Base-by-base conservation (phyloP, 768 basidiomycete genomes). In the Pholiota molesta region DNA sequence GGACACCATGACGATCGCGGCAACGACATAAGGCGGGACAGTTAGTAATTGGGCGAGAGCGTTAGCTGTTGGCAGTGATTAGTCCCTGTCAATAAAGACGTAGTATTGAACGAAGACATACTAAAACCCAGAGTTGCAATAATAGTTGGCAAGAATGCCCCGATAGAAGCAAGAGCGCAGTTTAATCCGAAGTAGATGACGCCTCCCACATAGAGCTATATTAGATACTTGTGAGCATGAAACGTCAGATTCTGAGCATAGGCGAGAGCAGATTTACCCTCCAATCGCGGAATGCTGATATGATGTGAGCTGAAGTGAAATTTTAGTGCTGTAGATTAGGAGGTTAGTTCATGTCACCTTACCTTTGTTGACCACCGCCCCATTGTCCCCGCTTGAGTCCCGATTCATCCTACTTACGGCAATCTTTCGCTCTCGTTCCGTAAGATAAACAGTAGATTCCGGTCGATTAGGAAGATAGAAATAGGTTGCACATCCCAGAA, bases 81-180 rank as follows among this genome's bases (percentile, higher is more conserved):
- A 37, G 2, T 44, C 26, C 40, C 29, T 26, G 51, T 54, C 28
- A 26, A 23, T 7, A 16, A 37, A 13, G 17, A 21, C 39, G 23
- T 31, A 23, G 28, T 28, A 14, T 37, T 3, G 35, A 42, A 42
- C 29, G 42, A 42, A 42, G 28, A 77, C 90, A 52, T 59, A 91
- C 91, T 83, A 65, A 82, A 87, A 35, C 90, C 90, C 59, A 93
- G 86, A 0, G 88, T 90, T 45, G 78, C 79, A 47, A 94, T 85
- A 67, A 94, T 91, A 2, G 91, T 94, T 2, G 93, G 93, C 57
- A 95, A 75, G 76, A 95, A 95, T 0, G 91, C 91, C 23, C 88
- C 87, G 37, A 89, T 89, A 9, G 91, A 90, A n/a, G 90, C 87
- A 16, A 93, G 76, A 21, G 90, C 88, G 55, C 84, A 85, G 68